Evolutionary conservation across 768 basidiomycete genomes (phyloP), one percentile per base, ranked within the genome.

Genomic region (Auricularia heimuer): DNA sequence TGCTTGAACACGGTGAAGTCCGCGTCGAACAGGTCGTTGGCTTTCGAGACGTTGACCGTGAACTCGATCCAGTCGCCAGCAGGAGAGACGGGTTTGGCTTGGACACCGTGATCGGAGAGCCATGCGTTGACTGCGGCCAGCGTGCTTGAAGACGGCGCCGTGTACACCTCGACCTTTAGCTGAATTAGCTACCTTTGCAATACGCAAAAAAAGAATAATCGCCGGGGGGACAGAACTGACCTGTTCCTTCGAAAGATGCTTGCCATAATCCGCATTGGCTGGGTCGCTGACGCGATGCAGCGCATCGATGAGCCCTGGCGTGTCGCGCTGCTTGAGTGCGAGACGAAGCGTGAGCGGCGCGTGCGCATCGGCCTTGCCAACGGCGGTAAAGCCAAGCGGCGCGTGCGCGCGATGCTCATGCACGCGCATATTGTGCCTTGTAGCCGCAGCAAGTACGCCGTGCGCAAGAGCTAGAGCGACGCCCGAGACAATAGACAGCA

Each of bases 1-100:
- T 79, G 75, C 44, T 66, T 70, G 70, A 76, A 79, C 11, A 73
- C 67, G 10, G 68, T 35, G 69, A 76, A 79, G n/a, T 75, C 69
- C 21, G 78, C 72, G 45, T 70, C 70, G 58, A 79, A 69, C 35
- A 79, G 64, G 33, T 67, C 65, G 68, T 75, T 77, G 4, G 78
- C 78, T 65, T 73, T 71, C 39, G 69, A 69, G 62, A 78, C 74
- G 7, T 75, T 69, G 3, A 76, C 65, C 4, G 66, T 68, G 70
- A 76, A 68, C 24, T 66, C 67, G n/a, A 78, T 65, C 77, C 77
- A 77, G 70, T 79, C 77, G 3, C 71, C 70, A 11, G 67, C 67
- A 3, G 67, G 58, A 3, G 67, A 65, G 39, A 34, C 34, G 1
- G 36, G 36, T 8, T 39, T 24, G 8, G 62, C 47, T 7, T 42